Evolutionary conservation across 306 rosid genomes (phyloP).

Genomic region (Aeschynomene evenia): DNA sequence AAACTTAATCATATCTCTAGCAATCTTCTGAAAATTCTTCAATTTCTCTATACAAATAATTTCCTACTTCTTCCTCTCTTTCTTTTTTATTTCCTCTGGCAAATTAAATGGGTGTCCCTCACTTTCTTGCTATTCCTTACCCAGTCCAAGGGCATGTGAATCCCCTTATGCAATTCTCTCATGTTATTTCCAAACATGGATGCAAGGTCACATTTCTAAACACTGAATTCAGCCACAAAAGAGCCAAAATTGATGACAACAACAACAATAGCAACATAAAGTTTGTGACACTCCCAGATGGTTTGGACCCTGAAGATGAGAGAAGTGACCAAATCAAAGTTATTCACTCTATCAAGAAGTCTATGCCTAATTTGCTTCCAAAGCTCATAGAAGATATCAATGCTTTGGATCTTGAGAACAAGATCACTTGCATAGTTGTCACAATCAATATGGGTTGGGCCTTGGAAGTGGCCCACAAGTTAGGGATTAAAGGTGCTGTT

Average conservation of each 20-base stretch:
- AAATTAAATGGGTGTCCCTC: constrained; percentile 37
- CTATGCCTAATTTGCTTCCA: constrained; percentile 37
- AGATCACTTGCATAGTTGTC: constrained; percentile 41
- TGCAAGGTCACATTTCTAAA: constrained; percentile 44
- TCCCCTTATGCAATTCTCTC: constrained; percentile 43
- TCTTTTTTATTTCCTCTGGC: neutral
- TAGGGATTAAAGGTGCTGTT: constrained; percentile 42
- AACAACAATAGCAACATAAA: constrained; percentile 7
- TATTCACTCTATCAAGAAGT: neutral
- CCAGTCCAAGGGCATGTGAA: constrained; percentile 46
- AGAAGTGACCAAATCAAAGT: constrained; percentile 22
- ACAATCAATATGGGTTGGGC: constrained; percentile 48
- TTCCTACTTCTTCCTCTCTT: too few relatives aligned
- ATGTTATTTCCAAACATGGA: constrained; percentile 36
- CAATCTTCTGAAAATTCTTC: neutral
- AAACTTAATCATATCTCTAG: too few relatives aligned
- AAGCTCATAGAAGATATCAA: constrained; percentile 44
- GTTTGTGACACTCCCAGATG: constrained; percentile 46
- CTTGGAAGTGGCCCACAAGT: constrained; percentile 37
- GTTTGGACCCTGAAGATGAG: constrained; percentile 38
- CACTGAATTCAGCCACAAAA: constrained; percentile 29
- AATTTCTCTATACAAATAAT: too few relatives aligned
- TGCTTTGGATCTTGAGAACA: constrained; percentile 11
- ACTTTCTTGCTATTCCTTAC: constrained; percentile 41
- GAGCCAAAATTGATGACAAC: neutral